phyloP scores from a whole-genome alignment of 2,329 filamentous ascomycete genomes.

The Xylaria sp. region DNA sequence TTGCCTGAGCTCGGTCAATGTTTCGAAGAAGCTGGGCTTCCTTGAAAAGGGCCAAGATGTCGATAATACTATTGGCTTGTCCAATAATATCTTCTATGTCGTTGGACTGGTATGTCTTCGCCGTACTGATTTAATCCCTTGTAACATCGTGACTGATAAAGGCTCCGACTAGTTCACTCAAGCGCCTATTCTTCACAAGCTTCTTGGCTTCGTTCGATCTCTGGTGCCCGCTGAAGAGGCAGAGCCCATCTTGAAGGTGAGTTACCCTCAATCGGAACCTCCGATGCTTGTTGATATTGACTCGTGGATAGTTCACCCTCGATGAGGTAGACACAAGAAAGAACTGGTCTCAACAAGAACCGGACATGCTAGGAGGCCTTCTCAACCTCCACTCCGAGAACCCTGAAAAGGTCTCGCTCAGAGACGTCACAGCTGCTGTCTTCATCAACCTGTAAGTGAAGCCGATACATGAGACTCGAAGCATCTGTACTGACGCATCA shows the following conservation, averaged over 20 bases:
- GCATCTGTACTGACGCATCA: background rate
- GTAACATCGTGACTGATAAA: too few relatives aligned
- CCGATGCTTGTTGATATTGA: too few relatives aligned
- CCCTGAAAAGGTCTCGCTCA: conserved; percentile 13
- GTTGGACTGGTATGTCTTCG: background rate
- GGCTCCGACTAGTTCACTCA: too few relatives aligned
- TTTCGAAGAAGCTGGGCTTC: conserved; percentile 14
- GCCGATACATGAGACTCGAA: too few relatives aligned
- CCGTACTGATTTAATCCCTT: too few relatives aligned
- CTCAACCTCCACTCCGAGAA: conserved; percentile 6
- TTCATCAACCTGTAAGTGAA: conserved; percentile 16
- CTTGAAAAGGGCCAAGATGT: conserved; percentile 13
- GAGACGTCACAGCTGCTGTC: conserved; percentile 13
- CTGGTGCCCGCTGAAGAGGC: background rate
- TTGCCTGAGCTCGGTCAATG: conserved; percentile 11
- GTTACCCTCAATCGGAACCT: too few relatives aligned
- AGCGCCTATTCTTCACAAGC: too few relatives aligned
- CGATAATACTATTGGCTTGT: background rate
- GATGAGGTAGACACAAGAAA: too few relatives aligned
- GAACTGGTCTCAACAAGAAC: background rate
- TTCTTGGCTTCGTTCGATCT: background rate
- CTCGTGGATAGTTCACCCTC: conserved; percentile 9
- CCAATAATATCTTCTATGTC: conserved; percentile 11
- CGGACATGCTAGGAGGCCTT: conserved; percentile 13
- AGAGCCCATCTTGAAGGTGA: background rate